Percentiles rank a stretch among this genome's conserved stretches.
phyloP scores from a whole-genome alignment of 2,329 filamentous ascomycete species.

The Pseudogymnoascus sp. region DNA sequence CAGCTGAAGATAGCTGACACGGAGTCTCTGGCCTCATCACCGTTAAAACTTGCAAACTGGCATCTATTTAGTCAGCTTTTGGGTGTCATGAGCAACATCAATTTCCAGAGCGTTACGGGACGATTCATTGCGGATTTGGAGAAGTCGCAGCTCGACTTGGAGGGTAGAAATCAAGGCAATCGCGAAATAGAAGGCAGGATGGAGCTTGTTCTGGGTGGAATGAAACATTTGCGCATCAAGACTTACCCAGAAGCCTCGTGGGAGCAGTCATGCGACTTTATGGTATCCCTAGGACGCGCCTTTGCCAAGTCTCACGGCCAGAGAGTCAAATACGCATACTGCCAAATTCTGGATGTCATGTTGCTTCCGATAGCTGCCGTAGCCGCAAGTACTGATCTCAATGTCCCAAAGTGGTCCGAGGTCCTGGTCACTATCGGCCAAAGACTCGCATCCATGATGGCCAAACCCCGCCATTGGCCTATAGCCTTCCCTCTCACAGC shows the following conservation, averaged over 20 bases:
- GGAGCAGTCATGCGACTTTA: slow-evolving; percentile 83
- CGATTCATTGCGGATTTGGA: slow-evolving; percentile 79
- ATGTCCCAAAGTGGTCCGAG: slow-evolving; percentile 76
- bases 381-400: slow-evolving; percentile 69
- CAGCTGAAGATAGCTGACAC: slow-evolving; percentile 85
- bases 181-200: slow-evolving; percentile 72
- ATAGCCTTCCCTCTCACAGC: slow-evolving; percentile 83
- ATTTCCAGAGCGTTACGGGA: slow-evolving; percentile 76
- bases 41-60: slow-evolving; percentile 89
- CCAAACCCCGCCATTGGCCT: slow-evolving; percentile 88
- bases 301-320: slow-evolving; percentile 83
- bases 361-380: slow-evolving; percentile 74
- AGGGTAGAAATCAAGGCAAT: slow-evolving; percentile 59
- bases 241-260: slow-evolving; percentile 67
- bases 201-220: slow-evolving; percentile 80
- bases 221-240: slow-evolving; percentile 80
- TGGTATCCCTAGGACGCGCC: slow-evolving; percentile 71
- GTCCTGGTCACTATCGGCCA: slow-evolving; percentile 74
- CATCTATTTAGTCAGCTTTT: slow-evolving; percentile 86
- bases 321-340: slow-evolving; percentile 88
- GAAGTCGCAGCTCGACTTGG: slow-evolving; percentile 66
- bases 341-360: slow-evolving; percentile 80
- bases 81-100: slow-evolving; percentile 92
- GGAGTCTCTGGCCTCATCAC: slow-evolving; percentile 69
- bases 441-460: slow-evolving; percentile 74